A percentile compares a stretch with the other conserved stretches of the same genome.
Evolutionary conservation across 768 basidiomycete species (phyloP).

Genomic region (Tulasnella sp.): DNA sequence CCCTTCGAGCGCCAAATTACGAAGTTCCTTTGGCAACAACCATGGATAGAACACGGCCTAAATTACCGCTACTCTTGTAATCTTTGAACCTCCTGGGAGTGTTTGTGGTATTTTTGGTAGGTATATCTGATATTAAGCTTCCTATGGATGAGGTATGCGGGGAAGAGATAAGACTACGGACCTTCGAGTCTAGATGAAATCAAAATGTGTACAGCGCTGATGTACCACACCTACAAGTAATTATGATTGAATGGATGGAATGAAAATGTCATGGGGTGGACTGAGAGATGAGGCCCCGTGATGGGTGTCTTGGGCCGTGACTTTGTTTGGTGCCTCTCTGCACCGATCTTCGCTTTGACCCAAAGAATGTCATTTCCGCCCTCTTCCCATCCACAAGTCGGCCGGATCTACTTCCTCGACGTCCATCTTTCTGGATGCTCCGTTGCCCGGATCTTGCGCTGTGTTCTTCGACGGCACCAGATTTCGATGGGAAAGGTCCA

Average conservation of each 20-base stretch:
- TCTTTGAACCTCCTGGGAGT: neutral
- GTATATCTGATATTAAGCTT: neutral
- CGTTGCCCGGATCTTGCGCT: neutral
- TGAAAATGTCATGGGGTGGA: neutral
- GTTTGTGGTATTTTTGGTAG: neutral
- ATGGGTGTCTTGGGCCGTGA: neutral
- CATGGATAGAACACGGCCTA: neutral
- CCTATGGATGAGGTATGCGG: neutral
- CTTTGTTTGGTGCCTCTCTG: neutral
- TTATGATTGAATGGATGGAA: neutral
- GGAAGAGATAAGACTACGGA: slow-evolving; percentile 2
- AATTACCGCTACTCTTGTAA: neutral
- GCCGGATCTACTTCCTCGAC: neutral
- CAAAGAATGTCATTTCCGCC: neutral
- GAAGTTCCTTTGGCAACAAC: neutral
- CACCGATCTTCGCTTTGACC: neutral
- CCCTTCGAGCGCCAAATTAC: neutral
- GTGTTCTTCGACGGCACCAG: neutral
- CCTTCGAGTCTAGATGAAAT: neutral
- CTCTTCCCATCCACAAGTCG: neutral
- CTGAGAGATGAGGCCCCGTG: neutral
- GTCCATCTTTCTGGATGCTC: neutral
- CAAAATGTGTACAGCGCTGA: neutral
- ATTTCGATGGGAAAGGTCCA: neutral
- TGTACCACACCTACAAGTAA: neutral